Conservation (phyloP, 192 early-diverging fungal species). For the Backusella australiensis region DNA sequence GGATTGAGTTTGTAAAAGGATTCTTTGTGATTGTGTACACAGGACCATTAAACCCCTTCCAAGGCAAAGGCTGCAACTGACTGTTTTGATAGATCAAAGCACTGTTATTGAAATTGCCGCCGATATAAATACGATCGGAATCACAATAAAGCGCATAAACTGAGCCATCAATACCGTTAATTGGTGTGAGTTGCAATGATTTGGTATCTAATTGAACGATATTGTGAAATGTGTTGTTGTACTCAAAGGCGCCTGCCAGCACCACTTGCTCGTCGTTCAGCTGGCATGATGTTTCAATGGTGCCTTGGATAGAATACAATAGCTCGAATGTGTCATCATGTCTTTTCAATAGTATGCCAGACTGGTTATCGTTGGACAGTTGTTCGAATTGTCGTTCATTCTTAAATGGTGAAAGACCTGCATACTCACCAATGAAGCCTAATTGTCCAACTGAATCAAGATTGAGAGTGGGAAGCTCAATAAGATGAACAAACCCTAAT, state of each 20-base stretch:
- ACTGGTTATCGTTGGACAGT: not conserved
- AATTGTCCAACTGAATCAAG: constrained; percentile 24
- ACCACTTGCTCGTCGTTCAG: not conserved
- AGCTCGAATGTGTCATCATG: constrained; percentile 5
- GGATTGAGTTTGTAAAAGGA: constrained; percentile 46
- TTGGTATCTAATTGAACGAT: constrained; percentile 22
- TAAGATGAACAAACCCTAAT: not conserved
- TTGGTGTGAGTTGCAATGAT: constrained; percentile 11
- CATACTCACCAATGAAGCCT: constrained; percentile 30
- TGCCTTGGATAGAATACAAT: constrained; percentile 16
- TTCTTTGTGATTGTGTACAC: constrained; percentile 57
- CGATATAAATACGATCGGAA: constrained; percentile 13
- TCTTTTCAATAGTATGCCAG: not conserved
- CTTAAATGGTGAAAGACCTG: constrained; percentile 24
- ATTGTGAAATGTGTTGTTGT: constrained; percentile 10
- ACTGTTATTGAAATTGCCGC: constrained; percentile 26
- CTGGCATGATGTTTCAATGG: constrained; percentile 20
- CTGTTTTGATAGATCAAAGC: constrained; percentile 20
- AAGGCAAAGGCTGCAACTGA: constrained; percentile 56
- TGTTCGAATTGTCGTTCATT: constrained; percentile 12
- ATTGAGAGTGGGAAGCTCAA: constrained; percentile 12
- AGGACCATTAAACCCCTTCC: constrained; percentile 66
- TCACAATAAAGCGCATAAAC: constrained; percentile 36
- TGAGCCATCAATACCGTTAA: constrained; percentile 33
- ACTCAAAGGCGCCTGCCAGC: constrained; percentile 30